A percentile compares a stretch with the other conserved stretches of the same genome.
These are phyloP conservation scores for Cicer chorassanicum DNA, from an alignment of 306 rosid genomes.

Conservation along the genomic window DNA sequence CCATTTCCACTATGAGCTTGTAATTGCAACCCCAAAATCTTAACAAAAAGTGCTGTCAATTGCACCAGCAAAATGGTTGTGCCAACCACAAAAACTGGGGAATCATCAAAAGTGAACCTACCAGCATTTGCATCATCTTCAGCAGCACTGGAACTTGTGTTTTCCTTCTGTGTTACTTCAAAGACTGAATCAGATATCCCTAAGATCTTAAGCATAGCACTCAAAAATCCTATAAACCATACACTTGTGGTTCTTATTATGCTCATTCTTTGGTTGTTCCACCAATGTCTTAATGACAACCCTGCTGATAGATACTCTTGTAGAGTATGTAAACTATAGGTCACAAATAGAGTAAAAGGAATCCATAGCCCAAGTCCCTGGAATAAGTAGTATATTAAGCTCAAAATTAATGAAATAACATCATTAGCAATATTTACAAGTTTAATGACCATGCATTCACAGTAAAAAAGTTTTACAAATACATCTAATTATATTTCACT, in stretches of 20 bases:
- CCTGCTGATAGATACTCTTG: conserved; percentile 48
- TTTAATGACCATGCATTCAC: too few relatives aligned
- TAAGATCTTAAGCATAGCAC: conserved; percentile 51
- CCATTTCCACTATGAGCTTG: conserved; percentile 32
- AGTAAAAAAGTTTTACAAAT: neutral
- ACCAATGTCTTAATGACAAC: conserved; percentile 64
- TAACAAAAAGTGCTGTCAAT: conserved; percentile 43
- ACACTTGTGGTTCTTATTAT: conserved; percentile 53
- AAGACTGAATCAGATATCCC: conserved; percentile 64
- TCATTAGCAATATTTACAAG: too few relatives aligned
- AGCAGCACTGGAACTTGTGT: conserved; percentile 30
- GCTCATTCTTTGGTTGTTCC: conserved; percentile 79
- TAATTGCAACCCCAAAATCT: conserved; percentile 45
- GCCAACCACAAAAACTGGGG: conserved; percentile 61
- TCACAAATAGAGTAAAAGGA: conserved; percentile 46
- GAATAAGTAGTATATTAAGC: neutral
- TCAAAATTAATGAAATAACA: neutral
- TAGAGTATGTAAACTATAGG: conserved; percentile 45
- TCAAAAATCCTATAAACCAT: conserved; percentile 57
- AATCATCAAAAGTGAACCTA: conserved; percentile 63
- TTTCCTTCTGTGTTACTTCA: conserved; percentile 69
- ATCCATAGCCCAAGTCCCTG: conserved; percentile 56
- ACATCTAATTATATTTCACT: too few relatives aligned
- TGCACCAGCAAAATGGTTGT: conserved; percentile 68
- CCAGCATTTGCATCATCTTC: conserved; percentile 38